Conservation (phyloP, 306 rosid species). For the Vigna angularis region DNA sequence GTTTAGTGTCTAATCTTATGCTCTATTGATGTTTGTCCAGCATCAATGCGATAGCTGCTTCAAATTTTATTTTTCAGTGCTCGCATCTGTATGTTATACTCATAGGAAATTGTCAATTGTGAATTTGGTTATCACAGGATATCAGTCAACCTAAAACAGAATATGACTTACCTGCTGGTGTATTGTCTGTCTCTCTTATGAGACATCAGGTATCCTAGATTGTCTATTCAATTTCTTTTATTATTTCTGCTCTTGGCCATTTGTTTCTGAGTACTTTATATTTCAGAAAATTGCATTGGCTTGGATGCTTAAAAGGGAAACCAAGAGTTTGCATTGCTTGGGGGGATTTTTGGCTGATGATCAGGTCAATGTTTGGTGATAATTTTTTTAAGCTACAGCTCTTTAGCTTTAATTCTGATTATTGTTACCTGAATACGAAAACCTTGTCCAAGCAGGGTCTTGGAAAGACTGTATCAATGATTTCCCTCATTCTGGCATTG, state of each 20-base stretch:
- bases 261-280: slow-evolving; percentile 36
- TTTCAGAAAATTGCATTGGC: slow-evolving; percentile 93
- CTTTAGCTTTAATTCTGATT: slow-evolving; percentile 25
- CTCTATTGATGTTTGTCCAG: slow-evolving; percentile 25
- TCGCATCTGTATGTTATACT: slow-evolving; percentile 5
- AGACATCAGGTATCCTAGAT: slow-evolving; percentile 84
- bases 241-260: slow-evolving; percentile 13
- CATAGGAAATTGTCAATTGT: slow-evolving; percentile 7
- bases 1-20: slow-evolving; percentile 34
- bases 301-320: slow-evolving; percentile 98
- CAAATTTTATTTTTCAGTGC: not conserved
- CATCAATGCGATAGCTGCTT: not conserved
- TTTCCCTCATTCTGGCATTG: slow-evolving; percentile 91
- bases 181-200: slow-evolving; percentile 84
- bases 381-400: slow-evolving; percentile 24
- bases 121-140: slow-evolving; percentile 72
- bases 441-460: slow-evolving; percentile 79
- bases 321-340: slow-evolving; percentile 88
- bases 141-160: slow-evolving; percentile 82
- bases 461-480: slow-evolving; percentile 96
- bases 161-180: slow-evolving; percentile 73
- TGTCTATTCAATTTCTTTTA: slow-evolving; percentile 22
- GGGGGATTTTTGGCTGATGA: slow-evolving; percentile 99
- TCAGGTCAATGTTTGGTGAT: slow-evolving; percentile 65
- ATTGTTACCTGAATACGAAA: slow-evolving; percentile 33